Evolutionary conservation across 169 alveolate genomes (phyloP), one percentile per base, ranked within the genome.

Genomic region (Hammondia hammondi): DNA sequence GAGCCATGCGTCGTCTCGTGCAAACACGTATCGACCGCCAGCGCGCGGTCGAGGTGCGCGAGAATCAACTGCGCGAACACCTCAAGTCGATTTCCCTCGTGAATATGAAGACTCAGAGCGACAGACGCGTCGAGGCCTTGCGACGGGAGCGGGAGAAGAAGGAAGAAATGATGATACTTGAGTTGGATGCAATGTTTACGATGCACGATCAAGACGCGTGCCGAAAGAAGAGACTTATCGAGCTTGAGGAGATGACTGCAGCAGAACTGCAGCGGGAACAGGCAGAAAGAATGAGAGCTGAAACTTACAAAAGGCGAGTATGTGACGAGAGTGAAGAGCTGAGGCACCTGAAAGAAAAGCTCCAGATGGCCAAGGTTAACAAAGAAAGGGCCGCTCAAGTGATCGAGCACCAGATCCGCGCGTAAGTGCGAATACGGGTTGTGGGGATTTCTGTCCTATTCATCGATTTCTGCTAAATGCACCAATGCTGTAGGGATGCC

Each of bases 331-430:
- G 95, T 35, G 95, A 93, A 35, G 95, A 93, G 93, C 90, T 93
- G 12, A 91, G 95, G 71, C 67, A 90, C 72, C 92, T 96, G 45
- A 87, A 85, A 73, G 96, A 94, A 67, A 94, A 96, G 94, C 96
- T 96, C 72, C 89, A 77, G 46, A 73, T 95, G n/a, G 97, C 97
- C 14, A 57, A 91, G 57, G 96, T 95, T 37, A 96, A 90, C 93
- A 94, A 93, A 73, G 97, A 96, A 88, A 70, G 97, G 57, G 96
- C 96, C 21, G 97, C 97, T 43, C 96, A 96, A 93, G 70, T 96
- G 35, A 93, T 93, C 52, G 97, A 96, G 91, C 94, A 89, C 27
- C 96, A 96, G n/a, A 52, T 92, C 9, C 70, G 97, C 48, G 85
- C 82, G 94, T 96, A 95, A 77, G 96, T 29, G 61, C 61, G 10